Conservation (phyloP, 345 rosid species). For the Eucalyptus albens region DNA sequence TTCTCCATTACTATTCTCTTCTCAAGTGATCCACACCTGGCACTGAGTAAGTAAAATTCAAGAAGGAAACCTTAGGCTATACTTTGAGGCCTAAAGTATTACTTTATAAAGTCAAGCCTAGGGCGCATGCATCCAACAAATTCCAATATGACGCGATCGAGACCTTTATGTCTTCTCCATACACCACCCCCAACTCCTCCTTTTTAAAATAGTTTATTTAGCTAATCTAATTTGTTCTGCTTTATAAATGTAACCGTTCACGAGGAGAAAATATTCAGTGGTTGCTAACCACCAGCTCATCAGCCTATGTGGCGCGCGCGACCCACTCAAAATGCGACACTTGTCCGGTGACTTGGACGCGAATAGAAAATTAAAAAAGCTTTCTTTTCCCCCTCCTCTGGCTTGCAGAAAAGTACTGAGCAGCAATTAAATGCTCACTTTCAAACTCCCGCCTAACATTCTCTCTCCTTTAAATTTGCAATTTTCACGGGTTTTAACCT, state of each 20-base stretch:
- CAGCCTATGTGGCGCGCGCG: too few species aligned
- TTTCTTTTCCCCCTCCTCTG: too few species aligned
- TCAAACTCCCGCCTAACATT: too few species aligned
- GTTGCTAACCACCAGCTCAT: too few species aligned
- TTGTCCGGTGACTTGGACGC: too few species aligned
- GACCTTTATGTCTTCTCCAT: neutral
- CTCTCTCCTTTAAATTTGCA: too few species aligned
- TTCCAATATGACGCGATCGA: neutral
- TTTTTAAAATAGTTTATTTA: neutral
- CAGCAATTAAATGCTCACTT: too few species aligned
- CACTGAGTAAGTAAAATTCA: neutral
- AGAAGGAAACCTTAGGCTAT: neutral
- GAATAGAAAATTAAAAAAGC: too few species aligned
- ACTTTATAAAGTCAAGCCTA: neutral
- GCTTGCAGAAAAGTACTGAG: too few species aligned
- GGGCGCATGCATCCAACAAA: neutral
- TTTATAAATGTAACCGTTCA: neutral
- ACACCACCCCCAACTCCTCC: neutral
- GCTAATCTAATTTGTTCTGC: neutral
- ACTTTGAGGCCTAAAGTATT: neutral
- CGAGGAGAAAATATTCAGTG: too few species aligned
- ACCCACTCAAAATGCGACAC: too few species aligned
- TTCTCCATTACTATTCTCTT: neutral
- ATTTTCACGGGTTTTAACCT: too few species aligned
- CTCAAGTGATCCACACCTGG: neutral